Conservation (phyloP, 805 yeast species). For the Starmera amethionina region DNA sequence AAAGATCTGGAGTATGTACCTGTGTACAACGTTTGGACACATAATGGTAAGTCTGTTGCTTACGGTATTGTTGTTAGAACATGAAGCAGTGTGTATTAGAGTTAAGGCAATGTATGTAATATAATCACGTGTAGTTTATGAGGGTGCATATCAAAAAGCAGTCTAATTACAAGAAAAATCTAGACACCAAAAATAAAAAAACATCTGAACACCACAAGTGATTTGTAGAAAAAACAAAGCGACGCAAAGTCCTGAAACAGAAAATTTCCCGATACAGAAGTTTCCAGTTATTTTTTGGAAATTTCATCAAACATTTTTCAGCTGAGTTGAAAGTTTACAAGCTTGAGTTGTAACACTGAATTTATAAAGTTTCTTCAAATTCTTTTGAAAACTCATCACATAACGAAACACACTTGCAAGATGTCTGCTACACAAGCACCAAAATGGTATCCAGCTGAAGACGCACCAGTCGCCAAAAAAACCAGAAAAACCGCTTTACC, state of each 20-base stretch:
- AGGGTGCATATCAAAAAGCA: too few species aligned
- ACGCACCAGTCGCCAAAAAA: slow-evolving; percentile 78
- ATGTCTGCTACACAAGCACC: slow-evolving; percentile 44
- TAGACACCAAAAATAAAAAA: too few species aligned
- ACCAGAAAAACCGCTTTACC: slow-evolving; percentile 89
- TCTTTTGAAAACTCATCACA: slow-evolving; percentile 1
- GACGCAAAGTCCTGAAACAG: too few species aligned
- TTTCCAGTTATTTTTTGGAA: too few species aligned
- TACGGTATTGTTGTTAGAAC: slow-evolving; percentile 17
- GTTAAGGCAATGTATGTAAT: too few species aligned
- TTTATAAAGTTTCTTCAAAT: neutral
- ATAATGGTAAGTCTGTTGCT: slow-evolving; percentile 11
- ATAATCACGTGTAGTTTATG: too few species aligned
- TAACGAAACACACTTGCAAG: slow-evolving; percentile 1
- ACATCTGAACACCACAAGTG: neutral
- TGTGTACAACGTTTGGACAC: slow-evolving; percentile 19
- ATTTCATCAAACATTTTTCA: too few species aligned
- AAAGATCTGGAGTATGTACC: slow-evolving; percentile 20
- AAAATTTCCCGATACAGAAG: too few species aligned
- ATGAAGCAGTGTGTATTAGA: neutral
- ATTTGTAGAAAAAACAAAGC: too few species aligned
- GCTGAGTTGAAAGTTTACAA: too few species aligned
- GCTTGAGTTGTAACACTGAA: too few species aligned
- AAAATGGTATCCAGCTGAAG: slow-evolving; percentile 93
- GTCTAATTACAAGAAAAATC: too few species aligned